Evolutionary conservation across 225 moss, liverwort and hornwort genomes (phyloP), one percentile per base, ranked within the genome.

Genomic region (Asterella californica): DNA sequence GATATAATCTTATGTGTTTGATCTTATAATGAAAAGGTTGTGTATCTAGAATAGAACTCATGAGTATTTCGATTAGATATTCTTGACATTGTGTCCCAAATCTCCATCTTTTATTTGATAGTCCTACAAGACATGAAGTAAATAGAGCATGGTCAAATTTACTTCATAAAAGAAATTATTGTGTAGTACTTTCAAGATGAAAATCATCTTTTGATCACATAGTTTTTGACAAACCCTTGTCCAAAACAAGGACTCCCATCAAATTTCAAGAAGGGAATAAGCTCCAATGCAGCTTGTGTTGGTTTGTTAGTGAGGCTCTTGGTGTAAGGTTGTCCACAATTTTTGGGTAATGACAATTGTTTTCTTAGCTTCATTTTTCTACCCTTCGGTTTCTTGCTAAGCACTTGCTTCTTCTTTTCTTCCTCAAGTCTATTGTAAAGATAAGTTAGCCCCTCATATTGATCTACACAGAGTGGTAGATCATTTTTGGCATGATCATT

Each of bases 231-330:
- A 38, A 45, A 33, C 34, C 72, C 38, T 12, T 71, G 47, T 54
- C 75, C 69, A 15, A 62, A 48, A 70, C 77, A 86, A 24, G 81
- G 59, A 36, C 70, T 83, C 9, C 70, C 83, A 79, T 79, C 78
- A 25, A 83, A 77, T 70, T 71, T 82, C 34, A 77, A 77, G 72
- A 80, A 64, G 10, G 60, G 75, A 37, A 76, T 81, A 5, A 75
- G 78, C 53, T 83, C 65, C 33, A 71, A 21, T 21, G 76, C 70
- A 36, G 46, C 72, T 15, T 57, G 27, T 46, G 77, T 29, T 75
- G 65, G 27, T 48, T 30, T 78, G 45, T 29, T 63, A 25, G 12
- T 66, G 32, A 78, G 78, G 18, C 78, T 78, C 49, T 49, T 78
- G 27, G 27, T 15, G 29, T 75, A 49, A 4, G 83, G 64, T 9